Evolutionary conservation across 1,284 basidiomycete species (phyloP).

Genomic region (Irpex sp.): DNA sequence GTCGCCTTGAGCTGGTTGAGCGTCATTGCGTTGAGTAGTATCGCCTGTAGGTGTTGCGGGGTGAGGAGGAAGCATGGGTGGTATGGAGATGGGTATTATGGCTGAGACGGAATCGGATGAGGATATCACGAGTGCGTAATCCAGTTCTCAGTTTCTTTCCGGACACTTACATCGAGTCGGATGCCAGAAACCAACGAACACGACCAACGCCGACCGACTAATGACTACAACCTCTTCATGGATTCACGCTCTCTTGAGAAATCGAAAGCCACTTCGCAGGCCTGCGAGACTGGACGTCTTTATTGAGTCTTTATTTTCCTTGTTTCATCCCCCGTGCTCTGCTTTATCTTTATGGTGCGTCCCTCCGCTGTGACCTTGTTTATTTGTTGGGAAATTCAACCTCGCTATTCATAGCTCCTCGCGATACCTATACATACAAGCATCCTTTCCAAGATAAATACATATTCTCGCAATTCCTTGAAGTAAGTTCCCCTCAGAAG

Average conservation of each 20-base stretch:
- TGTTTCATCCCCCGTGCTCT: background rate
- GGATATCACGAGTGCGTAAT: background rate
- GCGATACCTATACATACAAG: background rate
- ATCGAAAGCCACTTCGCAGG: background rate
- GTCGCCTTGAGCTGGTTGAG: conserved; percentile 55
- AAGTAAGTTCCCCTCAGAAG: conserved; percentile 15
- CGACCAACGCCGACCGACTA: background rate
- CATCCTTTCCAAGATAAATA: background rate
- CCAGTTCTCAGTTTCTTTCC: background rate
- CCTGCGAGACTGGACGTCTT: background rate
- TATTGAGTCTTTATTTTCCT: background rate
- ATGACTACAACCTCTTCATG: background rate
- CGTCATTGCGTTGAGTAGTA: conserved; percentile 54
- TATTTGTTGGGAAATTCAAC: background rate
- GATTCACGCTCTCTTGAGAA: background rate
- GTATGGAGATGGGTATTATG: conserved; percentile 15
- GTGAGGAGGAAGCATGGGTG: conserved; percentile 29
- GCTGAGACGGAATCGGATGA: background rate
- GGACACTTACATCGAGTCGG: background rate
- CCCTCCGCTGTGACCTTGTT: background rate
- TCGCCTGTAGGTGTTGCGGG: conserved; percentile 68
- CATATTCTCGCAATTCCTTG: background rate
- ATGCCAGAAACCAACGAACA: background rate
- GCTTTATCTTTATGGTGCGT: background rate
- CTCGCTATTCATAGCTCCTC: background rate